Conservation (phyloP, 108 stramenopile species). For the Nitzschia inconspicua region DNA sequence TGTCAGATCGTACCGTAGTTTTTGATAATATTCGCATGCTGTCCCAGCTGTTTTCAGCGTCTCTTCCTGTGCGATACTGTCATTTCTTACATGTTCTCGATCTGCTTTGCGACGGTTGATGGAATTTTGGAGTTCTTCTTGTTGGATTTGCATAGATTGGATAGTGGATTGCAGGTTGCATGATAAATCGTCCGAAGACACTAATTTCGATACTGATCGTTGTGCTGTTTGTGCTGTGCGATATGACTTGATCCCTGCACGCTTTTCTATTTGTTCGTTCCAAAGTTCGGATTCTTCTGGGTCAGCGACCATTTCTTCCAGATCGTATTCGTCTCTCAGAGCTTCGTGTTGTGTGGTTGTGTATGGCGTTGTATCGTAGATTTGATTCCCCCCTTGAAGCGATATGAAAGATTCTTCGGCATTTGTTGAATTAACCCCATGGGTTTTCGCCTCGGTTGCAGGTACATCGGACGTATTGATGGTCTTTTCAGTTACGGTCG, state of each 20-base stretch:
- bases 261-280: slow-evolving; percentile 60
- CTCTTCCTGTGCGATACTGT: slow-evolving; percentile 9
- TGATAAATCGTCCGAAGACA: slow-evolving; percentile 27
- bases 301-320: neutral
- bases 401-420: slow-evolving; percentile 16
- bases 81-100: slow-evolving; percentile 16
- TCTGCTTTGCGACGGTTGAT: slow-evolving; percentile 28
- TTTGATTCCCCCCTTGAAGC: neutral
- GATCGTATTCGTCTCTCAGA: neutral
- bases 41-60: slow-evolving; percentile 34
- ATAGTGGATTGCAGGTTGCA: slow-evolving; percentile 35
- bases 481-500: neutral
- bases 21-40: slow-evolving; percentile 74
- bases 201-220: neutral
- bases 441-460: no score
- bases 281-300: slow-evolving; percentile 31
- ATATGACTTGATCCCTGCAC: slow-evolving; percentile 53
- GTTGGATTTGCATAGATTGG: slow-evolving; percentile 34
- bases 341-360: neutral
- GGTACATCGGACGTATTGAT: neutral
- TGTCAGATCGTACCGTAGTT: slow-evolving; percentile 49
- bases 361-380: no score
- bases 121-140: slow-evolving; percentile 36
- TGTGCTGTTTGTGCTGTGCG: neutral
- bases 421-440: no score